phyloP scores from a whole-genome alignment of 2,329 filamentous ascomycete species.

The Alternaria gansuensis region DNA sequence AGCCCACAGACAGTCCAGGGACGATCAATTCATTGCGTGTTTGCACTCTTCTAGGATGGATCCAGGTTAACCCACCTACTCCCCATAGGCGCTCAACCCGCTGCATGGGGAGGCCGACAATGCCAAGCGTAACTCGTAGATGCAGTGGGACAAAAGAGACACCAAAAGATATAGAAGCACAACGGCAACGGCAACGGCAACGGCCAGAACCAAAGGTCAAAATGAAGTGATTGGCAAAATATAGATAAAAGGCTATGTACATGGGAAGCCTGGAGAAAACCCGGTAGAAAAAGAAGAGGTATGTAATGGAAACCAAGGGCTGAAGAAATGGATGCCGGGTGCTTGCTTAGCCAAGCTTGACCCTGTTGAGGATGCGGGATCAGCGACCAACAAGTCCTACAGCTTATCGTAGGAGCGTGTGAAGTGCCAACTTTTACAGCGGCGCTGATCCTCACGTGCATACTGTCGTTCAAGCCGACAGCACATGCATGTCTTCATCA shows the following conservation, averaged over 20 bases:
- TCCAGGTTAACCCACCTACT: slow-evolving; percentile 12
- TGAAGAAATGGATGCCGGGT: slow-evolving; percentile 20
- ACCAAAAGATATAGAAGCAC: slow-evolving; percentile 10
- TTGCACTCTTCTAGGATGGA: neutral
- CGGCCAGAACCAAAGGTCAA: neutral
- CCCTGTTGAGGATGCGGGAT: slow-evolving; percentile 35
- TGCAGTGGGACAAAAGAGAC: slow-evolving; percentile 16
- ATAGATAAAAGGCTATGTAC: slow-evolving; percentile 32
- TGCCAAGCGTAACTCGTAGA: slow-evolving; percentile 17
- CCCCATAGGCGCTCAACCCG: slow-evolving; percentile 26
- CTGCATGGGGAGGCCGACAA: slow-evolving; percentile 24
- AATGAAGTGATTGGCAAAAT: slow-evolving; percentile 6
- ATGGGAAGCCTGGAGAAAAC: slow-evolving; percentile 26
- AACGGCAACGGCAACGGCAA: neutral
- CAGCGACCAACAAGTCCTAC: slow-evolving; percentile 52
- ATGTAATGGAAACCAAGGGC: slow-evolving; percentile 11
- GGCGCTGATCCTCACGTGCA: slow-evolving; percentile 50
- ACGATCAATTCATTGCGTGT: neutral
- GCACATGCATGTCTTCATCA: slow-evolving; percentile 55
- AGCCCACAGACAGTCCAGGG: neutral
- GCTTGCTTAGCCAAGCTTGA: slow-evolving; percentile 16
- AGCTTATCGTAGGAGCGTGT: slow-evolving; percentile 31
- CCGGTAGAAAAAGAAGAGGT: slow-evolving; percentile 17
- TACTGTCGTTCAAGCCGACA: slow-evolving; percentile 51
- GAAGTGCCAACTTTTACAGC: slow-evolving; percentile 48